These are phyloP conservation scores for Penicillium herquei DNA, from an alignment of 495 filamentous ascomycete species.

Conservation along the genomic window DNA sequence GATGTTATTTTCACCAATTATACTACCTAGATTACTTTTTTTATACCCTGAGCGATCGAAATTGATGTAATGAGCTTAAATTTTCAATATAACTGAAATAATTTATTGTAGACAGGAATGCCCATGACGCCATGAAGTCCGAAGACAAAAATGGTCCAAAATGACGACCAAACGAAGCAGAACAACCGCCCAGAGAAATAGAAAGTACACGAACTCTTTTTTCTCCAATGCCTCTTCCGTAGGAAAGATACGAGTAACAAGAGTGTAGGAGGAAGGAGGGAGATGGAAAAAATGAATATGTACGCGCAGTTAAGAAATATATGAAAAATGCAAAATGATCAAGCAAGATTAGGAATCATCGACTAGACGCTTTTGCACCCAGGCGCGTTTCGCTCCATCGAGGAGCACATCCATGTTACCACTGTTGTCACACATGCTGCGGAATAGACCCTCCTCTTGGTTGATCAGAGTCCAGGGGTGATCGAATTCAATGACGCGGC, in stretches of 20 bases:
- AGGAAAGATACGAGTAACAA: background rate
- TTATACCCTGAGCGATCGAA: no score
- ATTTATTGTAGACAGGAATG: no score
- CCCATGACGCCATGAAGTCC: no score
- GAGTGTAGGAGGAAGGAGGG: background rate
- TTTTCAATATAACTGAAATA: no score
- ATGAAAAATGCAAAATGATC: background rate
- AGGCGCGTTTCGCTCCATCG: conserved; percentile 74
- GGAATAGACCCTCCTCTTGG: conserved; percentile 69
- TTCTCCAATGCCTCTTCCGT: no score
- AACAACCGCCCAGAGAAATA: no score
- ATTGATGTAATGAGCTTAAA: no score
- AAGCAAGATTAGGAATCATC: conserved; percentile 39
- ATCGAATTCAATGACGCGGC: conserved; percentile 81
- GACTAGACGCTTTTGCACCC: conserved; percentile 52
- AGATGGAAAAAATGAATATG: conserved; percentile 4
- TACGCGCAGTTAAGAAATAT: conserved; percentile 5
- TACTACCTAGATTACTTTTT: no score
- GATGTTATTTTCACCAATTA: no score
- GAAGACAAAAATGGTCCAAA: no score
- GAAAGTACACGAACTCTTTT: no score
- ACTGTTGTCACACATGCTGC: conserved; percentile 92
- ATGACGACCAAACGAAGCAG: no score
- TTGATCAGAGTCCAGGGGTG: conserved; percentile 78
- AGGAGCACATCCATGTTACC: conserved; percentile 75